phyloP scores from a whole-genome alignment of 306 rosid species.

The Ormosia semicastrata region DNA sequence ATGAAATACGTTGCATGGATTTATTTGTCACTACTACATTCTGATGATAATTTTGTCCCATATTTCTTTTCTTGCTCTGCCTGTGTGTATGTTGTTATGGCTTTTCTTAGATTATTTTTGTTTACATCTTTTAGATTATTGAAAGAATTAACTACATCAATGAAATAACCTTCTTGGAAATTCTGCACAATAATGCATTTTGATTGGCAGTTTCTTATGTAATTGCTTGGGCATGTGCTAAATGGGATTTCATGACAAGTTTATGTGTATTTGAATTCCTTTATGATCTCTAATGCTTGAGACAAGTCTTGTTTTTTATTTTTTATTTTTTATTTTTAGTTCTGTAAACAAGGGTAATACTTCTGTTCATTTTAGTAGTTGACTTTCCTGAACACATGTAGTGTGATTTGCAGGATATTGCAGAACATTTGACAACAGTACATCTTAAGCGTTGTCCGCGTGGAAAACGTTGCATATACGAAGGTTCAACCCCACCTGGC shows the following conservation, averaged over 20 bases:
- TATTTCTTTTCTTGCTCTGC: slow-evolving; percentile 2
- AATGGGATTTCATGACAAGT: background rate
- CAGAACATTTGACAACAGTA: slow-evolving; percentile 86
- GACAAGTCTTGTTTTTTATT: background rate
- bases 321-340: background rate
- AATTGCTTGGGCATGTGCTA: background rate
- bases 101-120: background rate
- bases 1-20: background rate
- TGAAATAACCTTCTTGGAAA: background rate
- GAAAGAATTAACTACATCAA: background rate
- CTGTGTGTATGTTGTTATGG: background rate
- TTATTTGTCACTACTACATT: background rate
- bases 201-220: slow-evolving; percentile 18
- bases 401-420: slow-evolving; percentile 69
- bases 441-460: slow-evolving; percentile 89
- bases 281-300: background rate
- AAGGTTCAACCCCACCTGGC: slow-evolving; percentile 95
- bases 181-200: background rate
- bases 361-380: background rate
- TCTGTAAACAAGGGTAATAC: background rate
- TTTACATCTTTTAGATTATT: background rate
- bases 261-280: background rate
- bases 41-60: background rate
- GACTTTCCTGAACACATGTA: slow-evolving; percentile 1
- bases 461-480: slow-evolving; percentile 94